Conservation (phyloP, 805 yeast species). For the Monosporozyma yasuniensis region DNA sequence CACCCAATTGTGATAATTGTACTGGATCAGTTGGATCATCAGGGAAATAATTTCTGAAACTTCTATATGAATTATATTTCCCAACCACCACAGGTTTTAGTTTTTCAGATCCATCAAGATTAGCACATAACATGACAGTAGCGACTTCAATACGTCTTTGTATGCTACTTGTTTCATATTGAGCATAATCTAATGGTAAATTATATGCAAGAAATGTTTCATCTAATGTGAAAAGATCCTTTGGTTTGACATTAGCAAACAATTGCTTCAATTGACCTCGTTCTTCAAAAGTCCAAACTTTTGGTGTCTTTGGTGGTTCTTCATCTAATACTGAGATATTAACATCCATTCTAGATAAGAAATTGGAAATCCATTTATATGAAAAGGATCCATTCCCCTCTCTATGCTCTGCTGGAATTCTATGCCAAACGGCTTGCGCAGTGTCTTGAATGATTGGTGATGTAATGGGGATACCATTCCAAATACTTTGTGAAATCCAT, state of each 20-base stretch:
- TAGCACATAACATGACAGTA: slow-evolving; percentile 54
- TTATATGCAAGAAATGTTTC: slow-evolving; percentile 53
- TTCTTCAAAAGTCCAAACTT: slow-evolving; percentile 56
- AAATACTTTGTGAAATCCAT: slow-evolving; percentile 58
- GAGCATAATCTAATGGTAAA: slow-evolving; percentile 51
- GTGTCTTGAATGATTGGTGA: slow-evolving; percentile 56
- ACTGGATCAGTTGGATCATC: slow-evolving; percentile 23
- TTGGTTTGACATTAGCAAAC: slow-evolving; percentile 39
- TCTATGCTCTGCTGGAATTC: slow-evolving; percentile 43
- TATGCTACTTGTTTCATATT: slow-evolving; percentile 32
- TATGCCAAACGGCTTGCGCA: slow-evolving; percentile 55
- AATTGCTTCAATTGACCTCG: slow-evolving; percentile 39
- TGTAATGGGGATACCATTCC: slow-evolving; percentile 59
- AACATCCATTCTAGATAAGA: slow-evolving; percentile 40
- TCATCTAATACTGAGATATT: slow-evolving; percentile 39
- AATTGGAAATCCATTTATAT: slow-evolving; percentile 49
- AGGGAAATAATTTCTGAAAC: slow-evolving; percentile 32
- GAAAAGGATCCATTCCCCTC: slow-evolving; percentile 61
- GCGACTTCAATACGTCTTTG: slow-evolving; percentile 34
- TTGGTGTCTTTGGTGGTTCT: slow-evolving; percentile 39
- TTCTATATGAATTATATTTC: slow-evolving; percentile 40
- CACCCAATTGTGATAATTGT: slow-evolving; percentile 26
- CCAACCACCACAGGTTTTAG: slow-evolving; percentile 54
- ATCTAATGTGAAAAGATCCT: slow-evolving; percentile 50
- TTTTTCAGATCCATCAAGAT: slow-evolving; percentile 55